Conservation (phyloP, 78 protist species). For the Dictyostelium intermedium region DNA sequence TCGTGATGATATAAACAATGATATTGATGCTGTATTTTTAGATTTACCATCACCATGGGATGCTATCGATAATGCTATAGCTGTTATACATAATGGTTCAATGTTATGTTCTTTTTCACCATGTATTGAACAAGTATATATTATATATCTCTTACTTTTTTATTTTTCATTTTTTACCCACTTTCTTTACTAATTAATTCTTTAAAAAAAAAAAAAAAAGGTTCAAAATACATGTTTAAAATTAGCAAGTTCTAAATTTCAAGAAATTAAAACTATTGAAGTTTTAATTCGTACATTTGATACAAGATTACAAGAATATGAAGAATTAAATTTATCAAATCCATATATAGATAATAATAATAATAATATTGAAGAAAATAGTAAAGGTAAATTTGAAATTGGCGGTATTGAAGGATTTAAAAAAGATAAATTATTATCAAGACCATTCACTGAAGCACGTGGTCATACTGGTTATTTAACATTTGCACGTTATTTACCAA, state of each 20-base stretch:
- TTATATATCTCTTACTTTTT: no score
- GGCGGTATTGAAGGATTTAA: slow-evolving; percentile 12
- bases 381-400: background rate
- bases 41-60: slow-evolving; percentile 94
- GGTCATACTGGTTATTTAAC: slow-evolving; percentile 83
- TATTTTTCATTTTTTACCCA: no score
- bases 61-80: slow-evolving; percentile 77
- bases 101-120: slow-evolving; percentile 94
- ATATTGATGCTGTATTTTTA: slow-evolving; percentile 92
- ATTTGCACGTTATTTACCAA: slow-evolving; percentile 68
- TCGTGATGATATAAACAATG: background rate
- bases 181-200: no score
- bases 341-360: slow-evolving; percentile 32
- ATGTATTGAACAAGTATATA: slow-evolving; percentile 95
- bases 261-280: slow-evolving; percentile 71
- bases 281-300: slow-evolving; percentile 55
- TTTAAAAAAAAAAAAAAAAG: background rate
- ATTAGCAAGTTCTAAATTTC: slow-evolving; percentile 43
- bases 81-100: slow-evolving; percentile 79
- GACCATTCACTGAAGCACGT: slow-evolving; percentile 37
- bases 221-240: slow-evolving; percentile 59
- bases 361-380: background rate
- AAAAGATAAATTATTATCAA: background rate
- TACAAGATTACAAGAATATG: slow-evolving; percentile 46
- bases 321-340: slow-evolving; percentile 36